These are phyloP conservation scores for Escovopsis sp. DNA, from an alignment of 2,329 filamentous ascomycete species.

Conservation along the genomic window DNA sequence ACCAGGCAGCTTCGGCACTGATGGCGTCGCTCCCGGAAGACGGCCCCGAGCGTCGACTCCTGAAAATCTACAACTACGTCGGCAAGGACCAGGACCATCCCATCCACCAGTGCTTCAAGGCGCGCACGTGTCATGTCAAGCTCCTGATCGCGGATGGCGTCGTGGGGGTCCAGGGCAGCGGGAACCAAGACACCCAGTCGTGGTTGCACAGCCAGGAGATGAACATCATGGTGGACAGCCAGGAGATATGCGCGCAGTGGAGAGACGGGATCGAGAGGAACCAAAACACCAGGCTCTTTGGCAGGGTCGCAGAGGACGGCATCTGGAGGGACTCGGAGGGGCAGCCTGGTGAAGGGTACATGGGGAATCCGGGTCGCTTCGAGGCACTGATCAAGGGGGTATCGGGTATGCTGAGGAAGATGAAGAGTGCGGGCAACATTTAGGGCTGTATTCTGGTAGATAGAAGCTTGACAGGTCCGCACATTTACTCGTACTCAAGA, in stretches of 20 bases:
- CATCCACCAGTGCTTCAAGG: constrained; percentile 50
- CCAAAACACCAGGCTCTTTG: constrained; percentile 48
- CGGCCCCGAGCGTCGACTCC: constrained; percentile 17
- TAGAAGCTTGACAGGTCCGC: too few relatives aligned
- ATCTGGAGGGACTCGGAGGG: constrained; percentile 8
- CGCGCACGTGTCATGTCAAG: constrained; percentile 61
- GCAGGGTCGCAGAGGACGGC: constrained; percentile 7
- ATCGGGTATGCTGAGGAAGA: constrained; percentile 8
- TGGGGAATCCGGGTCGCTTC: constrained; percentile 8
- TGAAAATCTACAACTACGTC: constrained; percentile 57
- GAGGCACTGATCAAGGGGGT: constrained; percentile 7
- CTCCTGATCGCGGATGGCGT: constrained; percentile 57
- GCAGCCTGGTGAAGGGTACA: constrained; percentile 7
- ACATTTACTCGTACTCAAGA: too few relatives aligned
- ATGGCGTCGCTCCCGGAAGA: constrained; percentile 36
- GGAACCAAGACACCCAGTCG: constrained; percentile 68
- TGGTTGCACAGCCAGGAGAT: constrained; percentile 70
- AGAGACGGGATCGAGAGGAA: constrained; percentile 45
- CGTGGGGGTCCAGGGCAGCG: constrained; percentile 58
- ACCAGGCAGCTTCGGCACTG: constrained; percentile 49
- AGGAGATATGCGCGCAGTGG: constrained; percentile 46
- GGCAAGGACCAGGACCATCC: constrained; percentile 57
- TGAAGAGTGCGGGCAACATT: constrained; percentile 1
- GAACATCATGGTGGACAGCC: constrained; percentile 59
- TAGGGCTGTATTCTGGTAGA: too few relatives aligned